Evolutionary conservation across 441 rosid genomes (phyloP), one percentile per base, ranked within the genome.

Genomic region (Biscutella auriculata): DNA sequence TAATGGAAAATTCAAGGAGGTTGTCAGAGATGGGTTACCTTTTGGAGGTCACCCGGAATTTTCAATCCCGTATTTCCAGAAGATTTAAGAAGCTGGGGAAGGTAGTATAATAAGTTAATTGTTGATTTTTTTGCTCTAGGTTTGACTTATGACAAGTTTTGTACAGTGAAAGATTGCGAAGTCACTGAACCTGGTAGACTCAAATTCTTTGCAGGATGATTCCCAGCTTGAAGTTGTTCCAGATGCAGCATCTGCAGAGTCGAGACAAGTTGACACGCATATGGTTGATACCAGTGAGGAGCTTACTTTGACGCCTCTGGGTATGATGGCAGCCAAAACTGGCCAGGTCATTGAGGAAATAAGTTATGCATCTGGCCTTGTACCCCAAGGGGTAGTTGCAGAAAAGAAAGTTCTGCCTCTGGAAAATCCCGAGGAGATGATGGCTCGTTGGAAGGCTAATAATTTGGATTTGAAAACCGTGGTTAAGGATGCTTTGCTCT

Each of bases 341-440:
- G 65, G 36, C 47, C 55, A 73, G 67, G 75, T 67, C 70, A 47
- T 34, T 23, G 81, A 79, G 41, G 80, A 81, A 66, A 58, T 73
- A 72, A 62, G 70, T 73, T 78, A 74, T 66, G 62, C 71, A 49
- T 75, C 90, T 71, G 73, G 70, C 66, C 73, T 79, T 65, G 74
- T 87, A 70, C 81, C 88, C 29, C 82, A 57, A 60, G 75, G 65
- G 37, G 57, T 64, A 23, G 58, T 69, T 66, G 60, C 62, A 13
- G 82, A 73, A 36, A 83, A 75, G 72, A 79, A 74, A 62, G 68
- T 72, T 60, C 83, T 85, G 69, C 88, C 95, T 42, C 64, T 80
- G 72, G 99, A 94, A 78, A 94, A 87, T 70, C 92, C 99, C 41
- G 75, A 79, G 75, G 97, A 94, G 80, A 94, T 94, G 99, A 82